Percentiles rank a stretch among this genome's conserved stretches.
Conservation (phyloP, 768 basidiomycete genomes). For the Russula abietina region DNA sequence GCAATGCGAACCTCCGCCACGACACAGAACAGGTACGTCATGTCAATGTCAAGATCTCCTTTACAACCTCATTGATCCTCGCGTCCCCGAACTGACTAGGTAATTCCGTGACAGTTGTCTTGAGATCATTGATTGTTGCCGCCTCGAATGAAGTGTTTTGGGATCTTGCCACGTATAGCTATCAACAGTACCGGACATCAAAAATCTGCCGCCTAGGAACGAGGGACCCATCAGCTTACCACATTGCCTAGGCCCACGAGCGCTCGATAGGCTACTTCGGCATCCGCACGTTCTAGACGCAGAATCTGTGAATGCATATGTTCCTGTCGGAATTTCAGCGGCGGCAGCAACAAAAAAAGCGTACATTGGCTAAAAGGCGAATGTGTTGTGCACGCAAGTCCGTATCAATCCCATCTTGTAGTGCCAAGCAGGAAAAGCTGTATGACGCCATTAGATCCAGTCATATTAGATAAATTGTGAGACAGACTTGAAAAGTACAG, state of each 20-base stretch:
- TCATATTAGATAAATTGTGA: not conserved
- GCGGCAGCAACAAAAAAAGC: constrained; percentile 9
- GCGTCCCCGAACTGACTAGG: constrained; percentile 51
- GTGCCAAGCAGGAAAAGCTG: constrained; percentile 59
- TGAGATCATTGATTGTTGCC: constrained; percentile 39
- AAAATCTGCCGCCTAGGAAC: constrained; percentile 14
- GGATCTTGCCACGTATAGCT: constrained; percentile 48
- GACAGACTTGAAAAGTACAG: constrained; percentile 83
- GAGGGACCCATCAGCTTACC: constrained; percentile 36
- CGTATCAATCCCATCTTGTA: constrained; percentile 39
- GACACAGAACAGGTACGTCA: constrained; percentile 24
- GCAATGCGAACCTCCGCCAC: not conserved
- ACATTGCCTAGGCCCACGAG: constrained; percentile 70
- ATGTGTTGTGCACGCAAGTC: constrained; percentile 40
- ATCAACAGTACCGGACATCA: not conserved
- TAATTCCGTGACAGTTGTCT: constrained; percentile 36
- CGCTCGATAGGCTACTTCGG: constrained; percentile 65
- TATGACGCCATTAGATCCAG: constrained; percentile 11
- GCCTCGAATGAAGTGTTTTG: constrained; percentile 34
- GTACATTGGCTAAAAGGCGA: constrained; percentile 43
- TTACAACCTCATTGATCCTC: constrained; percentile 46
- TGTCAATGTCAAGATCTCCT: constrained; percentile 44
- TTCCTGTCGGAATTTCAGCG: constrained; percentile 8
- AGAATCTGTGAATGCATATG: constrained; percentile 34
- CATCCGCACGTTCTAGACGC: constrained; percentile 47